Conservation (phyloP, 208 protist genomes). For the Crithidia brevicula region DNA sequence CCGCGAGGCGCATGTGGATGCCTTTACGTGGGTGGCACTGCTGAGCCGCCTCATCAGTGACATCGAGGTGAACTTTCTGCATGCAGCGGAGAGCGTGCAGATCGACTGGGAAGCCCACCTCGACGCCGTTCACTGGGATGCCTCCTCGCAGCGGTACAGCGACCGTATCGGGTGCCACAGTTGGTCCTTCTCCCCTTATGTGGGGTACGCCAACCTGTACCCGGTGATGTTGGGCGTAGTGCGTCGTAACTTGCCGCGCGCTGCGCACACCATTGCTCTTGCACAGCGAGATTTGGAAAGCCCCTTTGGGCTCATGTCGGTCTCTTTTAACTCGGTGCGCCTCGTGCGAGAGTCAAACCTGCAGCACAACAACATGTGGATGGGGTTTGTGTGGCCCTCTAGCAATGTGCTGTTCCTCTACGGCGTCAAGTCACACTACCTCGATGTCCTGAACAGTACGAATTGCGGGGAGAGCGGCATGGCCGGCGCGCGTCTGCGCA, state of each 20-base stretch:
- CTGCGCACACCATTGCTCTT: constrained; percentile 47
- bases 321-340: constrained; percentile 66
- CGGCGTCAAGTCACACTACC: constrained; percentile 67
- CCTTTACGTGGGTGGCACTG: constrained; percentile 82
- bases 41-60: constrained; percentile 66
- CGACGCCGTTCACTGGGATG: constrained; percentile 79
- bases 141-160: constrained; percentile 52
- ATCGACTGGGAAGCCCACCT: constrained; percentile 79
- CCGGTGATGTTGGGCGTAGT: constrained; percentile 73
- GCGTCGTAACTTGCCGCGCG: constrained; percentile 39
- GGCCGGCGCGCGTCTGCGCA: constrained; percentile 11
- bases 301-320: constrained; percentile 75
- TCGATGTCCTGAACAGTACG: constrained; percentile 32
- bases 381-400: constrained; percentile 73
- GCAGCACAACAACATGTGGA: constrained; percentile 71
- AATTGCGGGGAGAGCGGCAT: constrained; percentile 16
- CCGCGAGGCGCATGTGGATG: constrained; percentile 80
- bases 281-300: constrained; percentile 56
- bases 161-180: constrained; percentile 66
- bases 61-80: constrained; percentile 59
- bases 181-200: constrained; percentile 66
- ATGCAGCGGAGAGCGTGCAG: constrained; percentile 48
- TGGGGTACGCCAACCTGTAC: constrained; percentile 80
- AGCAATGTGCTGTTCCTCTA: constrained; percentile 69
- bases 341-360: constrained; percentile 49